Conservation (phyloP, 2,329 filamentous ascomycete genomes). For the Pseudogymnoascus sp. region DNA sequence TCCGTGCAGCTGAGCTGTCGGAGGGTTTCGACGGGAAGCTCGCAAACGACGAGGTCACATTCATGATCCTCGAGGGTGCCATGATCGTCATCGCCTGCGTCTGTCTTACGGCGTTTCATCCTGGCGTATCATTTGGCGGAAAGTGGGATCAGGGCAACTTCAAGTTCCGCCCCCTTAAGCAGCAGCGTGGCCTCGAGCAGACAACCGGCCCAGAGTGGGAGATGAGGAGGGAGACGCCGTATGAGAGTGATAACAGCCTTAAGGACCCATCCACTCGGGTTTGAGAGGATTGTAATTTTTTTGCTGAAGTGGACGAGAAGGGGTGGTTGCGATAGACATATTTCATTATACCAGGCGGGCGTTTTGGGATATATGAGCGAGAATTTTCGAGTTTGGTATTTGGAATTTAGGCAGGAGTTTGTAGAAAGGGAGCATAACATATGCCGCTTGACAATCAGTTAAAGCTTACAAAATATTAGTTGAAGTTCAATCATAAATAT, state of each 20-base stretch:
- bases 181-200: neutral
- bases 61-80: slow-evolving; percentile 40
- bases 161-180: neutral
- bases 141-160: slow-evolving; percentile 13
- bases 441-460: neutral
- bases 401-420: neutral
- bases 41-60: slow-evolving; percentile 38
- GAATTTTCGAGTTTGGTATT: neutral
- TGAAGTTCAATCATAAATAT: neutral
- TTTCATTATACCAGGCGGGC: neutral
- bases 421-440: neutral
- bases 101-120: slow-evolving; percentile 28
- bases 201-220: neutral
- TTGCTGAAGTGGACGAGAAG: neutral
- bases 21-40: slow-evolving; percentile 46
- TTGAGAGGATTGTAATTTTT: neutral
- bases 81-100: slow-evolving; percentile 30
- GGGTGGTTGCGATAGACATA: neutral
- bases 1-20: slow-evolving; percentile 50
- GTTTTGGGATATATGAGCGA: neutral
- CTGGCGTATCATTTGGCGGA: slow-evolving; percentile 23
- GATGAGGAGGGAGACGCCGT: neutral
- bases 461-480: neutral
- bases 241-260: neutral
- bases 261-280: neutral